Evolutionary conservation across 2,329 filamentous ascomycete species (phyloP), one percentile per base, ranked within the genome.

Genomic region (Salinomyces thailandicus): DNA sequence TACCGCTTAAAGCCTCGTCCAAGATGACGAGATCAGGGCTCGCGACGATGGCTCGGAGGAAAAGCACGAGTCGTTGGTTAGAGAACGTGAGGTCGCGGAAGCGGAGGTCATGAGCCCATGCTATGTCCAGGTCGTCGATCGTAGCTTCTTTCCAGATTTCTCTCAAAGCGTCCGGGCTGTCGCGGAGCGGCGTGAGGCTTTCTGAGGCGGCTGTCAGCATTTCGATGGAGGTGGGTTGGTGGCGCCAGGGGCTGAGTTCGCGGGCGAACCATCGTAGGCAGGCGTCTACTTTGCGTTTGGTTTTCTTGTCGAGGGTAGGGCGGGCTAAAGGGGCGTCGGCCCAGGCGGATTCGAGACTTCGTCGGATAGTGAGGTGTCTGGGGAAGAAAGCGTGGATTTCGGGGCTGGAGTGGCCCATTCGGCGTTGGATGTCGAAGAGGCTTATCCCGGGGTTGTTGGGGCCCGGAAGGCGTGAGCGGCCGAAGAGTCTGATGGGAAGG

Each of bases 301-400:
- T 73, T 7, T 71, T 61, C 0, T 63, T 55, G 24, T 75, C 69
- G 1, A 96, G 63, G 29, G 65, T 71, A 0, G 91, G 80, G 43
- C 71, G 76, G 1, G 77, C 71, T 12, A 81, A 69, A 48, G 93
- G 93, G 0, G 91, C 94, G 39, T 93, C 84, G 1, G 86, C 81
- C 80, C 85, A 96, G 0, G 89, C 86, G 33, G 80, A 89, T 55
- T 91, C 85, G 0, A 98, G 58, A 0, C 85, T 73, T 33, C 80
- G 71, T 2, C 85, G 74, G 7, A 94, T 63, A 0, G 78, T 80
- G 31, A 94, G 66, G 22, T 73, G 68, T 33, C 80, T 79, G 1
- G 91, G 89, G 63, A 96, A 95, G 59, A 93, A 86, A 35, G 85
- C 79, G 52, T 96, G 87, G 4, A 96, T 82, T 57, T 96, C 91